These are phyloP conservation scores for Carallia pectinifolia DNA, from an alignment of 345 rosid species.

Conservation along the genomic window DNA sequence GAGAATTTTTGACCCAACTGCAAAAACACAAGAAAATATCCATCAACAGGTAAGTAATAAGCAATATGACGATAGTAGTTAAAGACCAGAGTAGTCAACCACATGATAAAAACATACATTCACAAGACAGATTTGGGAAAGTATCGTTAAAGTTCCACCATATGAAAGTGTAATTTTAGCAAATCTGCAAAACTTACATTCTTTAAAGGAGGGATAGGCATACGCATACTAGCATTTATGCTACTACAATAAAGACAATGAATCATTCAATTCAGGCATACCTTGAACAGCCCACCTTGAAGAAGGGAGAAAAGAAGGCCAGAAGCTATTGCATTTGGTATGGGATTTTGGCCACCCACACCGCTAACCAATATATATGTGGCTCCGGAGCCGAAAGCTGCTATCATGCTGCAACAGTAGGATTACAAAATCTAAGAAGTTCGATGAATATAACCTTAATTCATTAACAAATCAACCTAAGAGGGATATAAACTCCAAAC, in stretches of 20 bases:
- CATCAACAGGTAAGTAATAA: not conserved
- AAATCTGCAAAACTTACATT: too few species aligned
- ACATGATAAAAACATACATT: too few species aligned
- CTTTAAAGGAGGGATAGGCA: not conserved
- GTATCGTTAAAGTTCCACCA: too few species aligned
- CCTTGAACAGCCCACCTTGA: slow-evolving; percentile 86
- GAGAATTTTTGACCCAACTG: slow-evolving; percentile 76
- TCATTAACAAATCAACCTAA: not conserved
- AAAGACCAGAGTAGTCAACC: not conserved
- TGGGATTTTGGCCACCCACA: slow-evolving; percentile 71
- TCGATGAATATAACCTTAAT: not conserved
- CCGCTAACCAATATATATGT: slow-evolving; percentile 80
- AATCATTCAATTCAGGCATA: slow-evolving; percentile 29
- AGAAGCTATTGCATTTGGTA: slow-evolving; percentile 63
- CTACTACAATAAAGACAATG: not conserved
- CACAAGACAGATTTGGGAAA: too few species aligned
- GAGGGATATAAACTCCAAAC: not conserved
- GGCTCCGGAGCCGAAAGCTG: slow-evolving; percentile 95
- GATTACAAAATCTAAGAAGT: slow-evolving; percentile 1
- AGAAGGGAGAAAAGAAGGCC: slow-evolving; percentile 75
- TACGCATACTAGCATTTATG: not conserved
- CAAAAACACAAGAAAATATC: slow-evolving; percentile 22
- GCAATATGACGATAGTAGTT: not conserved
- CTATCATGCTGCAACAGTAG: slow-evolving; percentile 69
- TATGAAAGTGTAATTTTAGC: too few species aligned